Base-by-base conservation (phyloP, 2,329 filamentous ascomycete genomes). In the Penicillium sp. region DNA sequence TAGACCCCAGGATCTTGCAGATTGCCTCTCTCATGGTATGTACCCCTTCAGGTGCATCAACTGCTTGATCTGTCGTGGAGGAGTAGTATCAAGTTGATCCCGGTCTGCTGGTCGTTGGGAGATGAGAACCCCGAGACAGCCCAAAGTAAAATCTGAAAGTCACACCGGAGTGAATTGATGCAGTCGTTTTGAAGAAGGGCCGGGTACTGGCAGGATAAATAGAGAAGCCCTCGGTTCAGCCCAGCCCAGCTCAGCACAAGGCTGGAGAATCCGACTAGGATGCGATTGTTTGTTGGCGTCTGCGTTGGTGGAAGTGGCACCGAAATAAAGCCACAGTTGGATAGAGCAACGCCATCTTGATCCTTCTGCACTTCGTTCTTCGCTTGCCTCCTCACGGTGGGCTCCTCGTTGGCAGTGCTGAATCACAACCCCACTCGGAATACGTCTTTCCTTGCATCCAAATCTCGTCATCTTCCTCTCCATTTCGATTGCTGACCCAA, bases 401-500 rank as follows among this genome's bases (percentile, higher is more conserved):
- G 24, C 24, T 31, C 31, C 31, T 31, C 31, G 31, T 9, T 31
- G 31, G 31, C 7, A 31, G 31, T 31, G 31, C 31, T 31, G 31
- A 10, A 10, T 31, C 6, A 31, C 2, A 10, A 31, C 31, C 7
- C 41, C 41, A 24, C 40, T 6, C 40, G 13, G 40, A 43, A 43
- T 43, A 22, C 31, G 22, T 31, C 22, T 31, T 31, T 31, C 7
- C 9, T 10, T 31, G 31, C 2, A 5, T 11, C 9, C 9, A 14
- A 4, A 10, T 18, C 1, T 46, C 43, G 6, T 44, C 18, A 10
- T 4, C 31, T 31, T 31, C 31, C 31, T 11, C 31, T 31, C 43
- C 47, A 52, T 63, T 40, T 49, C 50, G 24, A 57, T 66, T 85
- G 65, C 6, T 7, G 49, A 64, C 55, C 56, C 35, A 58, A 56